Conservation (phyloP, 495 filamentous ascomycete genomes). For the Aspergillus carlsbadensis region DNA sequence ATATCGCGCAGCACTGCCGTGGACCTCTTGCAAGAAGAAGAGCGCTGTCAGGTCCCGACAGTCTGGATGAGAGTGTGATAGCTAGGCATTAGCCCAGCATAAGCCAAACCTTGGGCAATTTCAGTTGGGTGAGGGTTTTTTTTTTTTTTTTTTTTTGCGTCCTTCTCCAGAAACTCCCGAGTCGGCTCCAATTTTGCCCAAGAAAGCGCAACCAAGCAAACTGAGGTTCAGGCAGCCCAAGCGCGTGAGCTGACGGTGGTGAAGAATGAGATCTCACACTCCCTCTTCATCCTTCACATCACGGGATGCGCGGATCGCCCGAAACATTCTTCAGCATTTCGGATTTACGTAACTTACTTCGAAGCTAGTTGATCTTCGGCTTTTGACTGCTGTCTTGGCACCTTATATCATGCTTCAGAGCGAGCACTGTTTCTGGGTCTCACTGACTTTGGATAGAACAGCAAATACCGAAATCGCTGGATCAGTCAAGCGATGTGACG, state of each 20-base stretch:
- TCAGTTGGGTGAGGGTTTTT: conserved; percentile 16
- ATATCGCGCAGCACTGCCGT: conserved; percentile 11
- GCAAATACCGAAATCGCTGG: too few relatives aligned
- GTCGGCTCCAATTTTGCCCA: not conserved
- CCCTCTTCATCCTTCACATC: conserved; percentile 1
- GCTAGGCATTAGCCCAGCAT: conserved; percentile 25
- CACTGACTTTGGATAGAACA: too few relatives aligned
- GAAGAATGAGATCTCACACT: not conserved
- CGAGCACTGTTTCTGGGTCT: too few relatives aligned
- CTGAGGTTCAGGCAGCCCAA: not conserved
- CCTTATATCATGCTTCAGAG: too few relatives aligned
- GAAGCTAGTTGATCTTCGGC: not conserved
- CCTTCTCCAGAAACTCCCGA: not conserved
- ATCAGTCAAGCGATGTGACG: not conserved
- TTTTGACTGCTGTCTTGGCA: conserved; percentile 10
- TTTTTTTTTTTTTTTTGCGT: not conserved
- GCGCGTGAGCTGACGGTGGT: not conserved
- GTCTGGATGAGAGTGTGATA: conserved; percentile 28
- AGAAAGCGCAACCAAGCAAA: not conserved
- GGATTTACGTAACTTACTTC: conserved; percentile 11
- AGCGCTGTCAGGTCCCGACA: conserved; percentile 26
- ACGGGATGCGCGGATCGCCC: not conserved
- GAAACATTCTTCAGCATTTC: not conserved
- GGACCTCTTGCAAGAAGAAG: conserved; percentile 19
- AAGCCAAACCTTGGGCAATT: conserved; percentile 16